phyloP scores from a whole-genome alignment of 2,329 filamentous ascomycete species.

The Aspergillus awamori region DNA sequence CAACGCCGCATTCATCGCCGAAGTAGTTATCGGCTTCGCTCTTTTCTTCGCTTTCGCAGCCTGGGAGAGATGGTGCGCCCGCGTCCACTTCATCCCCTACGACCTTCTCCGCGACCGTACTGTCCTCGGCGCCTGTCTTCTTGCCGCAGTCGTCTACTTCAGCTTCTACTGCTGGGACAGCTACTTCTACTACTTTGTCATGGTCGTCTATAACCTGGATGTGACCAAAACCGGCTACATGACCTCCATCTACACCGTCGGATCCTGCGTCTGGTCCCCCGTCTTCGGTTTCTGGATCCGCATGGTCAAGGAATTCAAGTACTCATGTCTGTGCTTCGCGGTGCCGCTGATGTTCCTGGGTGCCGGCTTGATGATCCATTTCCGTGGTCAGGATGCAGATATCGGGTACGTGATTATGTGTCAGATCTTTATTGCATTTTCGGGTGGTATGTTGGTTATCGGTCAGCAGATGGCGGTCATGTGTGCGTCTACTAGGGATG shows the following conservation, averaged over 20 bases:
- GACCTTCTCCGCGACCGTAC: constrained; percentile 53
- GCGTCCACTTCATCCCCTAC: constrained; percentile 59
- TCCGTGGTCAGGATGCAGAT: constrained; percentile 53
- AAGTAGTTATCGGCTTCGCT: constrained; percentile 58
- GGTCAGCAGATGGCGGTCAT: constrained; percentile 63
- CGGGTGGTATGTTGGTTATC: constrained; percentile 58
- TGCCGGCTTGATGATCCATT: constrained; percentile 59
- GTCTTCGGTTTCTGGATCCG: constrained; percentile 55
- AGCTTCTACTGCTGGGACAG: constrained; percentile 58
- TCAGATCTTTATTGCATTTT: constrained; percentile 59
- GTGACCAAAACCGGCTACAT: constrained; percentile 51
- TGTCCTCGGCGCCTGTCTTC: constrained; percentile 55
- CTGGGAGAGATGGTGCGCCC: constrained; percentile 59
- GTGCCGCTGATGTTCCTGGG: constrained; percentile 57
- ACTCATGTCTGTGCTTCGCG: constrained; percentile 54
- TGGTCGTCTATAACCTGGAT: constrained; percentile 55
- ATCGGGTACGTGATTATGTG: constrained; percentile 59
- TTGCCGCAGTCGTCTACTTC: constrained; percentile 54
- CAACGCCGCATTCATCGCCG: constrained; percentile 52
- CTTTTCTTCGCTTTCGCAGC: constrained; percentile 55
- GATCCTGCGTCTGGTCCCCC: constrained; percentile 55
- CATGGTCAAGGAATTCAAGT: constrained; percentile 56
- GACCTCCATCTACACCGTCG: constrained; percentile 57
- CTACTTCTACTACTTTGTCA: constrained; percentile 59
- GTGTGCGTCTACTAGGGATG: constrained; percentile 56